phyloP scores from a whole-genome alignment of 305 asterid genomes.

The Solanum hybrid region DNA sequence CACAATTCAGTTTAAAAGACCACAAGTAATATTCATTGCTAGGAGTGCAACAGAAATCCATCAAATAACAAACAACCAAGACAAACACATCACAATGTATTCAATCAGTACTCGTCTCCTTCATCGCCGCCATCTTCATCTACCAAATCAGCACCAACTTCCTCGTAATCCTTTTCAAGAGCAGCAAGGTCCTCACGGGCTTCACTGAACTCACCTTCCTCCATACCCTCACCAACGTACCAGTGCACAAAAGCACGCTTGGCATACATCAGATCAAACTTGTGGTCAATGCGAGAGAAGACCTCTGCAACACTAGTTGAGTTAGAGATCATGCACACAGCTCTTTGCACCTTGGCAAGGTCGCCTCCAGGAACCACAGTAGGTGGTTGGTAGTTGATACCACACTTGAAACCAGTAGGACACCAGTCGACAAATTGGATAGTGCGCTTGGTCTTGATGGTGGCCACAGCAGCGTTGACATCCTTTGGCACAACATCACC shows the following conservation, averaged over 20 bases:
- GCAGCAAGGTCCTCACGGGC: constrained; percentile 24
- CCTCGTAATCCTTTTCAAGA: constrained; percentile 19
- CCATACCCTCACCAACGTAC: constrained; percentile 24
- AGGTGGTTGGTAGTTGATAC: constrained; percentile 21
- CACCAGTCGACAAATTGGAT: constrained; percentile 23
- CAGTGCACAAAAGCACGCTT: constrained; percentile 24
- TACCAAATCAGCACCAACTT: constrained; percentile 15
- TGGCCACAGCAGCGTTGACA: constrained; percentile 22
- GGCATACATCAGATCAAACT: constrained; percentile 18
- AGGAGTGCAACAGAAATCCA: not conserved
- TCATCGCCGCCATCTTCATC: constrained; percentile 8
- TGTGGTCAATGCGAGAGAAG: constrained; percentile 14
- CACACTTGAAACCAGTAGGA: constrained; percentile 23
- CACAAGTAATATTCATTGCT: not conserved
- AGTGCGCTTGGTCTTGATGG: constrained; percentile 22
- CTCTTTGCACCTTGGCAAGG: constrained; percentile 24
- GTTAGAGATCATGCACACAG: constrained; percentile 23
- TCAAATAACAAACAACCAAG: not conserved
- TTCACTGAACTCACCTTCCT: constrained; percentile 25
- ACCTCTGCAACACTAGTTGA: constrained; percentile 17
- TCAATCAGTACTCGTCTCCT: not conserved
- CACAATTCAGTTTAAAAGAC: not conserved
- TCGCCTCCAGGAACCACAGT: constrained; percentile 18
- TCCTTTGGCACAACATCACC: constrained; percentile 24
- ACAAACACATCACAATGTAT: not conserved